These are phyloP conservation scores for Pulveroboletus sp. DNA, from an alignment of 768 basidiomycete species.

Conservation along the genomic window DNA sequence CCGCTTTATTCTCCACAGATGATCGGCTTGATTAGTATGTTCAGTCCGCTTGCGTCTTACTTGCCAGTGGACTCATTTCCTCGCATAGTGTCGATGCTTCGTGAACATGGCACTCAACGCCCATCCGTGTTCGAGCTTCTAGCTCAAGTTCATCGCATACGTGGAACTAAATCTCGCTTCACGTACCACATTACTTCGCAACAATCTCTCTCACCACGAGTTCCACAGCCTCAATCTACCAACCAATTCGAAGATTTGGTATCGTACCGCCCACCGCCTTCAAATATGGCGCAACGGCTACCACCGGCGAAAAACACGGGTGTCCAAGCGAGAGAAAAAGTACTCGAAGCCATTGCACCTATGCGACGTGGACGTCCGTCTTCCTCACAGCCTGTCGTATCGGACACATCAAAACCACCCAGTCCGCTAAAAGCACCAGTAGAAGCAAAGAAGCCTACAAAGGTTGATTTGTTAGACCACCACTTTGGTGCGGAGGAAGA, in stretches of 20 bases:
- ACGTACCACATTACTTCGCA: constrained; percentile 58
- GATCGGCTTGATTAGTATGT: constrained; percentile 78
- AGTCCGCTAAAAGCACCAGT: constrained; percentile 17
- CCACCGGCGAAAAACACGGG: constrained; percentile 42
- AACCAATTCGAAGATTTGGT: constrained; percentile 38
- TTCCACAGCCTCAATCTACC: constrained; percentile 25
- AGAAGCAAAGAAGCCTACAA: constrained; percentile 15
- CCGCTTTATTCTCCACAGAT: constrained; percentile 83
- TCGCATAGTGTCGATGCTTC: constrained; percentile 79
- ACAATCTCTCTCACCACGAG: constrained; percentile 46
- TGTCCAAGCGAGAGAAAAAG: constrained; percentile 70
- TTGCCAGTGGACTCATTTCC: constrained; percentile 11
- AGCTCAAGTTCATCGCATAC: constrained; percentile 75
- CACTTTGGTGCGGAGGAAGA: constrained; percentile 43
- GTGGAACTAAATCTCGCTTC: constrained; percentile 82
- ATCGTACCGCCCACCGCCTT: constrained; percentile 33
- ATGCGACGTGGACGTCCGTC: constrained; percentile 71
- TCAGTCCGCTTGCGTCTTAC: constrained; percentile 3
- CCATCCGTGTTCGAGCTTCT: constrained; percentile 89
- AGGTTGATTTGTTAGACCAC: constrained; percentile 35
- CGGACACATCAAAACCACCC: constrained; percentile 29
- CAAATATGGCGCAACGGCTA: constrained; percentile 14
- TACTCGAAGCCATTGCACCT: constrained; percentile 76
- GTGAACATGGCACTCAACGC: constrained; percentile 83
- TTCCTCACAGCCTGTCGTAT: constrained; percentile 34